These are phyloP conservation scores for Termitomyces sp. DNA, from an alignment of 768 basidiomycete species.

Conservation along the genomic window DNA sequence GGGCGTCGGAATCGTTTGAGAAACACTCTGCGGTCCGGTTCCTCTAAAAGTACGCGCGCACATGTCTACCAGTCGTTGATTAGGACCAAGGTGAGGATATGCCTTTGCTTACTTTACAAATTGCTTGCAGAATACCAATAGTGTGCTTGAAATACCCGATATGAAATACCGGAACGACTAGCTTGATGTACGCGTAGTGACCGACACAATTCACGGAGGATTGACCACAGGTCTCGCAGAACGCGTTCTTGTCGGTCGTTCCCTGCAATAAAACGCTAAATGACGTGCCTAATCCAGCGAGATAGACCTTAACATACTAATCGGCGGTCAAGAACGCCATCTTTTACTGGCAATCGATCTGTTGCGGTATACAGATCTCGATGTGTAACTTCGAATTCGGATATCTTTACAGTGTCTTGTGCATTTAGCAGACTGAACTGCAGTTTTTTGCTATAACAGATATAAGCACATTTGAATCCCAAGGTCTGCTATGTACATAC, in stretches of 20 bases:
- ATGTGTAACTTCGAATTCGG: slow-evolving; percentile 94
- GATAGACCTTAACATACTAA: slow-evolving; percentile 48
- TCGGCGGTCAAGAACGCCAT: slow-evolving; percentile 91
- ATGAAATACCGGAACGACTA: slow-evolving; percentile 95
- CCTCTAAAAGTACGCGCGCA: slow-evolving; percentile 85
- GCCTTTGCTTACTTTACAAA: slow-evolving; percentile 76
- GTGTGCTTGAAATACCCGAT: slow-evolving; percentile 98
- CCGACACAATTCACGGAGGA: slow-evolving; percentile 93
- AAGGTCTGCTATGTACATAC: slow-evolving; percentile 1
- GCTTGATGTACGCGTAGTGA: slow-evolving; percentile 98
- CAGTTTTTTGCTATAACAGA: slow-evolving; percentile 71
- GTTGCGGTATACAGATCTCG: slow-evolving; percentile 85
- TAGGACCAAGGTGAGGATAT: background rate
- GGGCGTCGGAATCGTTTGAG: slow-evolving; percentile 89
- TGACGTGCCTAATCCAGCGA: background rate
- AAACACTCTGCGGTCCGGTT: slow-evolving; percentile 77
- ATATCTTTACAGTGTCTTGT: slow-evolving; percentile 92
- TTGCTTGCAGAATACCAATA: slow-evolving; percentile 87
- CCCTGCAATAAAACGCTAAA: slow-evolving; percentile 47
- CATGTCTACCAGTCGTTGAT: slow-evolving; percentile 56
- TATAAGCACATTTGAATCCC: background rate
- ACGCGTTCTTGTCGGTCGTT: slow-evolving; percentile 87
- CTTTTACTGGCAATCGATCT: slow-evolving; percentile 79
- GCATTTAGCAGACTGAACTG: slow-evolving; percentile 94
- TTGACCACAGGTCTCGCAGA: slow-evolving; percentile 94